Evolutionary conservation across 1,139 yeast species (phyloP).

Genomic region (Geotrichum phurueaensis): DNA sequence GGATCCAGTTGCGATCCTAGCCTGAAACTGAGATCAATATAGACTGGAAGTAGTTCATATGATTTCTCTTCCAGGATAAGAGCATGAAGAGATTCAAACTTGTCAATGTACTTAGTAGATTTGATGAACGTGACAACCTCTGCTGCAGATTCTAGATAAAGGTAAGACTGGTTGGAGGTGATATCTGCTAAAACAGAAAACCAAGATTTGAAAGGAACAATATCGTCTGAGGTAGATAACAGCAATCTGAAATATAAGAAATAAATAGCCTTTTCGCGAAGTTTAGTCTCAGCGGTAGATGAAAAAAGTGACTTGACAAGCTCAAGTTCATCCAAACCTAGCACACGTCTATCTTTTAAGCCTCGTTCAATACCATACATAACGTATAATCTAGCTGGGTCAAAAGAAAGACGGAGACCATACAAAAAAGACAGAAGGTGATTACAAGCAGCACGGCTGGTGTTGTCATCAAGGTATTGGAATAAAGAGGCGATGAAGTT

Average conservation of each 20-base stretch:
- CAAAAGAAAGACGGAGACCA: conserved; percentile 51
- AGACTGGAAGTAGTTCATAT: conserved; percentile 6
- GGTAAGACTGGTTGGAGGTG: neutral
- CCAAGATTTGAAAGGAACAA: conserved; percentile 12
- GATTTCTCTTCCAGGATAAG: neutral
- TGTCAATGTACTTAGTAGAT: conserved; percentile 1
- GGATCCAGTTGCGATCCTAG: neutral
- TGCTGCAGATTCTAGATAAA: conserved; percentile 8
- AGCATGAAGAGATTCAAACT: neutral
- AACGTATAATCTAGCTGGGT: conserved; percentile 64
- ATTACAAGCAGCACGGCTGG: conserved; percentile 30
- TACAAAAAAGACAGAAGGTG: conserved; percentile 45
- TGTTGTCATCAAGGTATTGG: conserved; percentile 34
- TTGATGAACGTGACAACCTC: conserved; percentile 8
- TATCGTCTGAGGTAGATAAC: neutral
- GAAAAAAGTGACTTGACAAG: conserved; percentile 46
- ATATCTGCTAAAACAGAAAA: conserved; percentile 5
- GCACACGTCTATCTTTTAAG: conserved; percentile 34
- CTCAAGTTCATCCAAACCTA: conserved; percentile 33
- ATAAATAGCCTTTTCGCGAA: conserved; percentile 42
- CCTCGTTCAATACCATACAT: conserved; percentile 55
- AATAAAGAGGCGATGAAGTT: conserved; percentile 47
- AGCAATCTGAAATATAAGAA: conserved; percentile 12
- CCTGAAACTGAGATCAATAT: conserved; percentile 9
- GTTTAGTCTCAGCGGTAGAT: conserved; percentile 52